Conservation (phyloP, 768 basidiomycete species). For the Hericium erinaceus region DNA sequence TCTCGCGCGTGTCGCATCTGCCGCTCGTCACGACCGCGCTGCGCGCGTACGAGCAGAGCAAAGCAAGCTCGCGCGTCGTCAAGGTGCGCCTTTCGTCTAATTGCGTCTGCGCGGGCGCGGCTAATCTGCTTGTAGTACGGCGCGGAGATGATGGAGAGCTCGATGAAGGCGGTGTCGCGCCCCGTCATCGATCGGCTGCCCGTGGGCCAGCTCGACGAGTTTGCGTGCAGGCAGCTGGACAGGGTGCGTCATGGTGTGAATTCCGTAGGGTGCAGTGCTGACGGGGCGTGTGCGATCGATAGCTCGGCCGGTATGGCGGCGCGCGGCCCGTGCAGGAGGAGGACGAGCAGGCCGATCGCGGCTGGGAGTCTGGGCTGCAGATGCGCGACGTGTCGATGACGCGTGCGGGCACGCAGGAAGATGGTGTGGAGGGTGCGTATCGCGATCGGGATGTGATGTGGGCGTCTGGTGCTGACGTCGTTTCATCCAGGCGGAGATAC, state of each 20-base stretch:
- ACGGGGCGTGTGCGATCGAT: background rate
- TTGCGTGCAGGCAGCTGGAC: slow-evolving; percentile 83
- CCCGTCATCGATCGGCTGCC: slow-evolving; percentile 77
- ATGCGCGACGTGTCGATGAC: slow-evolving; percentile 13
- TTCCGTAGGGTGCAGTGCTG: background rate
- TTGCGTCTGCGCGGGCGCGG: background rate
- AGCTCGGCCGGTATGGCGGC: slow-evolving; percentile 10
- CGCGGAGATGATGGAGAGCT: slow-evolving; percentile 79
- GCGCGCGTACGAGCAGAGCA: slow-evolving; percentile 71
- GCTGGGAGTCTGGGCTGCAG: slow-evolving; percentile 6
- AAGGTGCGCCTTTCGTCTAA: slow-evolving; percentile 40
- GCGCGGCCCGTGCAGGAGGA: slow-evolving; percentile 3
- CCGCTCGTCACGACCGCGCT: slow-evolving; percentile 70
- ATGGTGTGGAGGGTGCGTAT: background rate
- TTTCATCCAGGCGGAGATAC: background rate
- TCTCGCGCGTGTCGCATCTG: slow-evolving; percentile 53
- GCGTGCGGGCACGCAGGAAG: slow-evolving; percentile 5
- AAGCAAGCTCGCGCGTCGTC: slow-evolving; percentile 76
- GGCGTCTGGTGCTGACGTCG: background rate
- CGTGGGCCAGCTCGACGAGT: slow-evolving; percentile 72
- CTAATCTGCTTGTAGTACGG: slow-evolving; percentile 54
- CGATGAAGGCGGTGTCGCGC: slow-evolving; percentile 69
- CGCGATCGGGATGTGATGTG: background rate
- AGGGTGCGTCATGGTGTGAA: slow-evolving; percentile 39
- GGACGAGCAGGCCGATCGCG: slow-evolving; percentile 6